A percentile compares a stretch with the other conserved stretches of the same genome.
Evolutionary conservation across 495 filamentous ascomycete genomes (phyloP).

Genomic region (Ramalina intermedia): DNA sequence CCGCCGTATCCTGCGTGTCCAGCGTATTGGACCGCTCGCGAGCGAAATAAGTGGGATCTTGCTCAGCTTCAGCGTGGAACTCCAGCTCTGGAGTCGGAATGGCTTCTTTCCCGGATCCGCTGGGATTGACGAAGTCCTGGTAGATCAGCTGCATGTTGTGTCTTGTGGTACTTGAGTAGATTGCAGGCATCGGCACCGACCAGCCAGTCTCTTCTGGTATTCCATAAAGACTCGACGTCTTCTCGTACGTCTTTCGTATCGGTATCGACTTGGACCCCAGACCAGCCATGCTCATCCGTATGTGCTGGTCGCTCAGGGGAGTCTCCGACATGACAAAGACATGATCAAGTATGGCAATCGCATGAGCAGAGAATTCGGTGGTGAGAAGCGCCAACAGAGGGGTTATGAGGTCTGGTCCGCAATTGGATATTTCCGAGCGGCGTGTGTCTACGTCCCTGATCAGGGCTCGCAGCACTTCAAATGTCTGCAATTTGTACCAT

Average conservation of each 20-base stretch:
- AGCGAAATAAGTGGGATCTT: constrained; percentile 62
- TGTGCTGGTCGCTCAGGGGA: constrained; percentile 80
- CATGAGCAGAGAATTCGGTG: constrained; percentile 84
- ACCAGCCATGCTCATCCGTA: constrained; percentile 92
- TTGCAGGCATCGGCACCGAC: constrained; percentile 88
- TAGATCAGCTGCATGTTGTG: constrained; percentile 93
- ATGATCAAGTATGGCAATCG: constrained; percentile 78
- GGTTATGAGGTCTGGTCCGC: constrained; percentile 91
- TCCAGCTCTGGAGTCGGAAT: constrained; percentile 71
- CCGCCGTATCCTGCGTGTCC: constrained; percentile 74
- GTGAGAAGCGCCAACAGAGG: constrained; percentile 81
- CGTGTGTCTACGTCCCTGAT: constrained; percentile 90
- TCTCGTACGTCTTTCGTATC: constrained; percentile 85
- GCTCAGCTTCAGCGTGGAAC: constrained; percentile 82
- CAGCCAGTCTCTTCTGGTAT: constrained; percentile 93
- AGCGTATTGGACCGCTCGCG: constrained; percentile 69
- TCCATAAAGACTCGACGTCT: constrained; percentile 84
- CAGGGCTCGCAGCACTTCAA: constrained; percentile 74
- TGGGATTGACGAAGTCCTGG: constrained; percentile 65
- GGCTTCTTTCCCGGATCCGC: constrained; percentile 41
- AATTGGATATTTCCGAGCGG: constrained; percentile 72
- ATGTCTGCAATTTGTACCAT: constrained; percentile 84
- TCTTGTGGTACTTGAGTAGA: constrained; percentile 68
- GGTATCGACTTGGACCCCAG: constrained; percentile 53
- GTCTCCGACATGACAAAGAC: constrained; percentile 90